Conservation (phyloP, 106 monocot species). For the Dendrobium chrysotoxum region DNA sequence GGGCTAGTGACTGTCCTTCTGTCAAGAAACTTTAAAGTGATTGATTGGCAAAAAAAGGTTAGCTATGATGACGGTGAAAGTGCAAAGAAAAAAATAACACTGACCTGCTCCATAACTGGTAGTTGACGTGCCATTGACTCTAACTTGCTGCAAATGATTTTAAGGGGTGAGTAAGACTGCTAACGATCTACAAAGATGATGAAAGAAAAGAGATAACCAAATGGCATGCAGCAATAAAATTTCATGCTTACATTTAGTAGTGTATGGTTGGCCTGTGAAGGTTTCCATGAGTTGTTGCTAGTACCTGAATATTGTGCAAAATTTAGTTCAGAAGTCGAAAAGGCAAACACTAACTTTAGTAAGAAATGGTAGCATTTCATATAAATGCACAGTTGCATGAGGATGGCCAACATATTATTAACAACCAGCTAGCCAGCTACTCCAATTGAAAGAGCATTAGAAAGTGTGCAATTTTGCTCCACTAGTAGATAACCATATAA, state of each 20-base stretch:
- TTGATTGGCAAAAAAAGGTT: background rate
- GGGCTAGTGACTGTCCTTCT: conserved; percentile 47
- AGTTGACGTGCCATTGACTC: conserved; percentile 36
- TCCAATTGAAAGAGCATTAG: no score
- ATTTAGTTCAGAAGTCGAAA: no score
- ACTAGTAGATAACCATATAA: no score
- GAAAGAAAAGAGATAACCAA: background rate
- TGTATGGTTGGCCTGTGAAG: conserved; percentile 2
- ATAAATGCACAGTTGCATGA: no score
- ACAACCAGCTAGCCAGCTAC: no score
- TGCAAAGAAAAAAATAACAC: background rate
- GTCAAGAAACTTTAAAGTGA: conserved; percentile 2
- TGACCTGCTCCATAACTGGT: conserved; percentile 35
- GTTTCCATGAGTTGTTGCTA: conserved; percentile 13
- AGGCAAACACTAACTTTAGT: background rate
- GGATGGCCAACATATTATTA: no score
- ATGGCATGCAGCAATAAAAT: background rate
- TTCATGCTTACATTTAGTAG: background rate
- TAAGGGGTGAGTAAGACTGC: background rate
- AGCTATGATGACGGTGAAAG: no score
- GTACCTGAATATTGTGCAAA: conserved; percentile 2
- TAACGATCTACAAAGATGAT: background rate
- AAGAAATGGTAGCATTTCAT: no score
- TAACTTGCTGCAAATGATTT: conserved; percentile 34
- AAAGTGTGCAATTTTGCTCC: no score